These are phyloP conservation scores for Niveomyces coronatus DNA, from an alignment of 2,329 filamentous ascomycete genomes.

Conservation along the genomic window DNA sequence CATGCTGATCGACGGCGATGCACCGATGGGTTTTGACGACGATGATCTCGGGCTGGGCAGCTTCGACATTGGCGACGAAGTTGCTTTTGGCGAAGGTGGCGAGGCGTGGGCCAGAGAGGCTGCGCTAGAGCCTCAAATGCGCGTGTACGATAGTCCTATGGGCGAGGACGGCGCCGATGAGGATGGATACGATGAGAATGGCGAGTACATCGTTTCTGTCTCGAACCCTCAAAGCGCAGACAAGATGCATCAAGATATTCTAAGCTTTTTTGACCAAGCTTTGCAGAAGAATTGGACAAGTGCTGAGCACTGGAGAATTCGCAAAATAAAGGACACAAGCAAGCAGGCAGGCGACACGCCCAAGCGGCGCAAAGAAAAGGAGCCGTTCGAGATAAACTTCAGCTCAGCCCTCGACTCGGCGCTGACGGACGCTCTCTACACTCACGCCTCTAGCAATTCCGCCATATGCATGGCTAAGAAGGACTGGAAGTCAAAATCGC, in stretches of 20 bases:
- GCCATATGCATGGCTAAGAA: slow-evolving; percentile 82
- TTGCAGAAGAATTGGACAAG: slow-evolving; percentile 96
- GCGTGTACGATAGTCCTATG: slow-evolving; percentile 57
- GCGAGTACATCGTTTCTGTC: slow-evolving; percentile 73
- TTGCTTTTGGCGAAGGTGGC: slow-evolving; percentile 89
- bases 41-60: slow-evolving; percentile 65
- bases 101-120: slow-evolving; percentile 93
- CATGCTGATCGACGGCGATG: slow-evolving; percentile 79
- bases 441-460: slow-evolving; percentile 67
- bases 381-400: slow-evolving; percentile 93
- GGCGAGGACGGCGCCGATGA: slow-evolving; percentile 42
- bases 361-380: slow-evolving; percentile 82
- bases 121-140: slow-evolving; percentile 75
- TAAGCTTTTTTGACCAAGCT: slow-evolving; percentile 97
- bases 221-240: slow-evolving; percentile 54
- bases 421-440: slow-evolving; percentile 69
- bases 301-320: slow-evolving; percentile 97
- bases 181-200: slow-evolving; percentile 41
- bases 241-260: slow-evolving; percentile 76
- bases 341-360: slow-evolving; percentile 48
- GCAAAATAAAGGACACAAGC: slow-evolving; percentile 72
- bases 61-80: slow-evolving; percentile 60
- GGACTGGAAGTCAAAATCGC: slow-evolving; percentile 88
- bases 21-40: slow-evolving; percentile 60
- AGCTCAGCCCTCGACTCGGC: slow-evolving; percentile 59